A percentile compares a stretch with the other conserved stretches of the same genome.
Evolutionary conservation across 2,329 filamentous ascomycete species (phyloP).

Genomic region (Neoscytalidium dimidiatum): DNA sequence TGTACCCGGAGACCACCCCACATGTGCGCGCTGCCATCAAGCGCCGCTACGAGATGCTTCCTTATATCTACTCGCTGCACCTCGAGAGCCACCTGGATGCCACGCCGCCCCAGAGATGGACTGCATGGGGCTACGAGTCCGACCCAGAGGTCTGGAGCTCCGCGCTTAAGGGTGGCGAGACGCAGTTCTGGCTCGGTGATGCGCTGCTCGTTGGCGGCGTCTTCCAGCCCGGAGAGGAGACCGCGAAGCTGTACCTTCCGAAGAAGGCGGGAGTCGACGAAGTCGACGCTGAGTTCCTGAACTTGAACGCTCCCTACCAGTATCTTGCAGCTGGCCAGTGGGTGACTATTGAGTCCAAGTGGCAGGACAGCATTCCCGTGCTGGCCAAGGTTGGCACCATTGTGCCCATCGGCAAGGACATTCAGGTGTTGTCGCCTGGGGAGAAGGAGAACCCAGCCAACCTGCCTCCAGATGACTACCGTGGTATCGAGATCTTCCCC

Average conservation of each 20-base stretch:
- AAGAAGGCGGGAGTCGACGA: constrained; percentile 33
- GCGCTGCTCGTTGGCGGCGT: constrained; percentile 63
- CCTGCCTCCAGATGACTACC: constrained; percentile 55
- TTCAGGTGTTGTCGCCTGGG: constrained; percentile 55
- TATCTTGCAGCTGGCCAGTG: constrained; percentile 58
- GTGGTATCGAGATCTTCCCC: constrained; percentile 61
- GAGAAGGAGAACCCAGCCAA: constrained; percentile 50
- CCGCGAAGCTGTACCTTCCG: constrained; percentile 64
- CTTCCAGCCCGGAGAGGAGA: constrained; percentile 60
- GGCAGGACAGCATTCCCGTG: constrained; percentile 57
- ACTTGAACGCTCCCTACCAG: constrained; percentile 63
- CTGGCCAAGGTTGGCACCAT: constrained; percentile 58
- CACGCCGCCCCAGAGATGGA: constrained; percentile 68
- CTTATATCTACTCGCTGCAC: constrained; percentile 68
- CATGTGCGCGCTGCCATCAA: constrained; percentile 67
- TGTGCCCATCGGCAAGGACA: constrained; percentile 53
- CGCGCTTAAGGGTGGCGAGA: constrained; percentile 62
- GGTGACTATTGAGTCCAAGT: constrained; percentile 53
- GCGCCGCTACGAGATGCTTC: constrained; percentile 70
- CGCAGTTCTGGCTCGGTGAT: constrained; percentile 74
- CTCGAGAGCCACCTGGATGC: constrained; percentile 64
- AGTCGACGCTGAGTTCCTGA: constrained; percentile 59
- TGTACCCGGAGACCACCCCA: constrained; percentile 68
- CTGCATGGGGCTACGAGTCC: constrained; percentile 70
- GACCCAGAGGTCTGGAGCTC: constrained; percentile 68